phyloP scores from a whole-genome alignment of 495 filamentous ascomycete genomes.

The Podospora pseudopauciseta region DNA sequence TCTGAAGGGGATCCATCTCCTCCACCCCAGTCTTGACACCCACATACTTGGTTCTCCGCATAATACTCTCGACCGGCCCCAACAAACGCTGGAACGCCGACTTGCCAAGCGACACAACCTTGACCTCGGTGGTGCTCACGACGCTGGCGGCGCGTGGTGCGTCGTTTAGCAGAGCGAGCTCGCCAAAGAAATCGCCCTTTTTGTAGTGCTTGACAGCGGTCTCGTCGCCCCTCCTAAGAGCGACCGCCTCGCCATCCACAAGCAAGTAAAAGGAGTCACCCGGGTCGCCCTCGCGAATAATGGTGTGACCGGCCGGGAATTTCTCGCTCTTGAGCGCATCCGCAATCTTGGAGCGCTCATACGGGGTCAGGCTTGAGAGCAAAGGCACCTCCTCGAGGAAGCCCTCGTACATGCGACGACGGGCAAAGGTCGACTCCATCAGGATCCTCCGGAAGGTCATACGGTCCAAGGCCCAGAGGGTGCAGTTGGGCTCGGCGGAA shows the following conservation, averaged over 20 bases:
- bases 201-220: conserved; percentile 71
- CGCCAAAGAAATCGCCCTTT: conserved; percentile 96
- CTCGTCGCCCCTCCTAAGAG: conserved; percentile 62
- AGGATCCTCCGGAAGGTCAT: conserved; percentile 96
- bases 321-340: conserved; percentile 91
- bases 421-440: conserved; percentile 96
- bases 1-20: conserved; percentile 50
- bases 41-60: conserved; percentile 68
- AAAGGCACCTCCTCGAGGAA: conserved; percentile 96
- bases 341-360: conserved; percentile 94
- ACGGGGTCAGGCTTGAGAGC: conserved; percentile 76
- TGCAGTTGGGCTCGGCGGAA: conserved; percentile 71
- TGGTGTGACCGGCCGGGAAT: conserved; percentile 70
- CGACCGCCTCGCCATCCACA: conserved; percentile 85
- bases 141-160: conserved; percentile 91
- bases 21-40: conserved; percentile 52
- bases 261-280: conserved; percentile 91
- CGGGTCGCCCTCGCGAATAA: conserved; percentile 88
- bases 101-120: conserved; percentile 91
- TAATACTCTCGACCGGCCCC: conserved; percentile 90
- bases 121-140: conserved; percentile 74
- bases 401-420: conserved; percentile 91
- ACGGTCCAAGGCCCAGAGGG: conserved; percentile 90
- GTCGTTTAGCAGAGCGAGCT: conserved; percentile 89
- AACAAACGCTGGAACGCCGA: conserved; percentile 91